Evolutionary conservation across 148 eudicot species (phyloP), one percentile per base, ranked within the genome.

Genomic region (Vaccinium myrtillus): DNA sequence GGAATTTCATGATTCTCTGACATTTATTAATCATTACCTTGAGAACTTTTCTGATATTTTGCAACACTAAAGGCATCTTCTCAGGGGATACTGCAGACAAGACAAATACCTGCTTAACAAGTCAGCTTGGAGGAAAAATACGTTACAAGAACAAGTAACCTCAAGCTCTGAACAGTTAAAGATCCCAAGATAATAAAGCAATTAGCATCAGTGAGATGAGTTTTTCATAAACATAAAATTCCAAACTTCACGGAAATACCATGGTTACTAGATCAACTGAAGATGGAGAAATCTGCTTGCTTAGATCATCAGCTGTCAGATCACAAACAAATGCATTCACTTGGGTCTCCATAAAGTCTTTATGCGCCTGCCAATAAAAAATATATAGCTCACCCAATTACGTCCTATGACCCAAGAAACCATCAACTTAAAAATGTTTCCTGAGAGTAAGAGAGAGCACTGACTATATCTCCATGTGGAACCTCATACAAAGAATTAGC

Each of bases 81-180:
- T 97, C 96, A 71, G 99, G 99, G 49, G 96, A 95, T 82, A 97
- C 98, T 94, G 99, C 98, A 90, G 99, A 97, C 84, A 97, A 87
- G 84, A 95, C 99, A 92, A 97, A 97, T 89, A 97, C 91, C 99
- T 97, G 86, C 90, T 94, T 93, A 89, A 94, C 91, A 85, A 82
- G 95, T 97, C 93, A 97, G 98, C 90, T 83, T 80, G 79, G 82
- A 69, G 50, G 80, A 76, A 53, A 48, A 48, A 82, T 9, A 70
- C 46, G 6, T 77, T 39, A 81, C n/a, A 23, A 73, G 19, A 25
- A 81, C 27, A 27, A 32, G 43, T n/a, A n/a, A 30, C 56, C 55
- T 39, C 65, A 81, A 85, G 75, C 80, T 80, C 73, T 46, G n/a
- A 53, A 55, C 36, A 39, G 70, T 19, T 12, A 83, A 73, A 12